These are phyloP conservation scores for Nakazawaea sp. DNA, from an alignment of 805 yeast species.

Conservation along the genomic window DNA sequence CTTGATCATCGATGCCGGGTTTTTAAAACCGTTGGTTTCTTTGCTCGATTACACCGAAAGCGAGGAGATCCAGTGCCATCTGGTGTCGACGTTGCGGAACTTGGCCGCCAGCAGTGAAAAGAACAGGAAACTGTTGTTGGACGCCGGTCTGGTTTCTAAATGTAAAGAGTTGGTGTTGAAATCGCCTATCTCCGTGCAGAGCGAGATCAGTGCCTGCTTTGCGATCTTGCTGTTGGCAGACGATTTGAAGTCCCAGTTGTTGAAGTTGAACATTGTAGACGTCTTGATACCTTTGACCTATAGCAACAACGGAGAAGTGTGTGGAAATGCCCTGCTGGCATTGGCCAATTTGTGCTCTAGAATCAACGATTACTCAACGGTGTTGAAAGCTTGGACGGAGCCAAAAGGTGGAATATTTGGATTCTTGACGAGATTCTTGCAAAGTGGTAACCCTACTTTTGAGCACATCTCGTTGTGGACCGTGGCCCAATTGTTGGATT, in stretches of 20 bases:
- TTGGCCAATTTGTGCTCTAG: constrained; percentile 92
- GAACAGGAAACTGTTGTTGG: constrained; percentile 84
- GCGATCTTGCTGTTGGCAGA: constrained; percentile 96
- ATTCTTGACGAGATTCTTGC: constrained; percentile 73
- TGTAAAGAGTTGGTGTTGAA: constrained; percentile 80
- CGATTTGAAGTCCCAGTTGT: constrained; percentile 78
- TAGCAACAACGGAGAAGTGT: constrained; percentile 86
- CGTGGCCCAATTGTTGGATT: constrained; percentile 83
- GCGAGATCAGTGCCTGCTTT: constrained; percentile 94
- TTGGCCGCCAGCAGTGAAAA: constrained; percentile 94
- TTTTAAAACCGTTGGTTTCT: constrained; percentile 82
- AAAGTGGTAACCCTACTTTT: constrained; percentile 83
- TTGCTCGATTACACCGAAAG: constrained; percentile 79
- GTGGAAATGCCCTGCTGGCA: constrained; percentile 98
- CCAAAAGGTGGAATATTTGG: constrained; percentile 85
- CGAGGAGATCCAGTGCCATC: constrained; percentile 97
- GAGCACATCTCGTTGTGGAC: constrained; percentile 99
- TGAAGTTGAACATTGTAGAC: constrained; percentile 78
- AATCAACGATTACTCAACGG: constrained; percentile 74
- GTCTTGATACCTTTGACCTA: constrained; percentile 89
- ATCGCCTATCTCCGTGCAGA: constrained; percentile 89
- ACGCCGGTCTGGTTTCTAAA: constrained; percentile 92
- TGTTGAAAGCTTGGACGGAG: constrained; percentile 68
- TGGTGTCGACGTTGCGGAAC: constrained; percentile 92
- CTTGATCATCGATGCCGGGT: constrained; percentile 93